phyloP scores from a whole-genome alignment of 176 grass and related monocot species.

The Elaeis guineensis region DNA sequence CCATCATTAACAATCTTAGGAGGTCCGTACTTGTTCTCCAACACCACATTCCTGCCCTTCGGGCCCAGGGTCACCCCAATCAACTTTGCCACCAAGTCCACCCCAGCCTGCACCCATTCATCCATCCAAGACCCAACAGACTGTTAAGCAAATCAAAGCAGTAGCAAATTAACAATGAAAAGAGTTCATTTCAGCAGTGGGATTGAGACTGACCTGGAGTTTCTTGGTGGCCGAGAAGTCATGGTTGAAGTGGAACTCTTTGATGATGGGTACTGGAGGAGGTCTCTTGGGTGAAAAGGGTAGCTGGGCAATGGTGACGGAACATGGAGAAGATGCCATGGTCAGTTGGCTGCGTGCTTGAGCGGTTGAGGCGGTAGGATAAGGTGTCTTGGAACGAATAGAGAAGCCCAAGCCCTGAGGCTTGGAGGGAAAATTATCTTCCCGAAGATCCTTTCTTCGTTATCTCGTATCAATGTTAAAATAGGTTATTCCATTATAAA shows the following conservation, averaged over 20 bases:
- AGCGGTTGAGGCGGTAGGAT: no score
- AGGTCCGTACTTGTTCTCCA: slow-evolving; percentile 85
- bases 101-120: slow-evolving; percentile 39
- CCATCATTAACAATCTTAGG: slow-evolving; percentile 94
- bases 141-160: no score
- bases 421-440: no score
- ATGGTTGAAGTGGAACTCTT: slow-evolving; percentile 85
- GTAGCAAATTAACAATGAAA: no score
- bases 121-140: no score
- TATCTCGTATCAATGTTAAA: no score
- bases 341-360: background rate
- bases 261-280: slow-evolving; percentile 55
- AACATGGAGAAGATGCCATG: slow-evolving; percentile 42
- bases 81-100: slow-evolving; percentile 77
- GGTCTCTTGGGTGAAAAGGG: slow-evolving; percentile 67
- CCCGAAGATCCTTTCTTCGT: no score
- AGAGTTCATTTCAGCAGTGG: no score
- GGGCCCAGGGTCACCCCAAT: slow-evolving; percentile 87
- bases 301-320: slow-evolving; percentile 41
- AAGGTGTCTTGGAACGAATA: no score
- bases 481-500: no score
- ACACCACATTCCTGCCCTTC: slow-evolving; percentile 89
- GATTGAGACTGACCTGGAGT: slow-evolving; percentile 38
- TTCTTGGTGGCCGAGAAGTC: slow-evolving; percentile 87
- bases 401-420: no score